phyloP scores from a whole-genome alignment of 495 filamentous ascomycete genomes.

The Tuber calosporum region DNA sequence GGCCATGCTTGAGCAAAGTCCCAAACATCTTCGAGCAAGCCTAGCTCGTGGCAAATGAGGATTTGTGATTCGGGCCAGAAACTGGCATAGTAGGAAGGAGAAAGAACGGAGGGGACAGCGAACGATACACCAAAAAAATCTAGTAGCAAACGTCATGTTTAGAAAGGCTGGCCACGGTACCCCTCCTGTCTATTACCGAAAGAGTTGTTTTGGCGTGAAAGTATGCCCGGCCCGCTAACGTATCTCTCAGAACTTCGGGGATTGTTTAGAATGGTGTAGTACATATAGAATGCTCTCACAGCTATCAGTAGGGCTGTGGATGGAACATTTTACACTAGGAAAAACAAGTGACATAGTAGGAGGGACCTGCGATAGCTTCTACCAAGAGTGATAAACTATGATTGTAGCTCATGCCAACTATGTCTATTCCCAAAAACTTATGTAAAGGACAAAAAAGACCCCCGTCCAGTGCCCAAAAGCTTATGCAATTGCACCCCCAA shows the following conservation, averaged over 20 bases:
- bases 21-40: too few species aligned
- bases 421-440: neutral
- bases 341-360: neutral
- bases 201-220: neutral
- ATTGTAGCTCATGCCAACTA: neutral
- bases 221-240: neutral
- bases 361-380: neutral
- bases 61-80: neutral
- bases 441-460: neutral
- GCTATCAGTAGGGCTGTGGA: neutral
- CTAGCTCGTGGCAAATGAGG: too few species aligned
- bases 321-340: too few species aligned
- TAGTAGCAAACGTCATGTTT: neutral
- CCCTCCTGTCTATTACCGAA: neutral
- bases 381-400: neutral
- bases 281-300: too few species aligned
- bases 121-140: neutral
- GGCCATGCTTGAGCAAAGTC: too few species aligned
- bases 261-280: neutral
- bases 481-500: neutral
- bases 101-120: too few species aligned
- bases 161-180: neutral
- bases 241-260: neutral
- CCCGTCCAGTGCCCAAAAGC: neutral
- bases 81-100: neutral